Conservation (phyloP, 495 filamentous ascomycete species). For the Penicillium goetzii region DNA sequence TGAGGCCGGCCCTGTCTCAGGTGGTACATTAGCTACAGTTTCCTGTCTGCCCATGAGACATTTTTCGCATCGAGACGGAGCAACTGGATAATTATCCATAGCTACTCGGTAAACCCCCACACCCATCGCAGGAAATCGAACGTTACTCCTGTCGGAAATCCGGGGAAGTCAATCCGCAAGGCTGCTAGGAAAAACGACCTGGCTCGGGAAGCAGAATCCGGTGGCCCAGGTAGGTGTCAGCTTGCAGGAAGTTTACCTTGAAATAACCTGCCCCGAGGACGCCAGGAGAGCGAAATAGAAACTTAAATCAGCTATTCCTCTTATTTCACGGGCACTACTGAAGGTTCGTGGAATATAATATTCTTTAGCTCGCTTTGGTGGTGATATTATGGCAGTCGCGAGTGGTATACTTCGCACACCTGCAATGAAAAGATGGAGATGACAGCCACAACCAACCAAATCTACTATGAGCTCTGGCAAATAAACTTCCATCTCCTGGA, state of each 20-base stretch:
- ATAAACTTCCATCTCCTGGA: not conserved
- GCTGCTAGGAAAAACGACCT: not conserved
- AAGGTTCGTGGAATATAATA: not conserved
- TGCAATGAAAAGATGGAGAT: no score
- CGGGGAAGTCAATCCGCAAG: slow-evolving; percentile 8
- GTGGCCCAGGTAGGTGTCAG: not conserved
- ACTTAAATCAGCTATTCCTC: not conserved
- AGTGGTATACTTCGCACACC: not conserved
- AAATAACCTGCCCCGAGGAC: not conserved
- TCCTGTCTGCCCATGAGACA: not conserved
- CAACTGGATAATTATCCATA: not conserved
- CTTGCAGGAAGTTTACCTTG: not conserved
- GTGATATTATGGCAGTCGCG: not conserved
- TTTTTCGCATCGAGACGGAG: not conserved
- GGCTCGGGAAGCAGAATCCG: slow-evolving; percentile 23
- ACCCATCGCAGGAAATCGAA: not conserved
- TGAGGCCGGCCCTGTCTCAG: not conserved
- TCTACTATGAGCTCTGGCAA: not conserved
- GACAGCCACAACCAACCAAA: not conserved
- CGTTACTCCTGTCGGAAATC: not conserved
- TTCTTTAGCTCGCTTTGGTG: not conserved
- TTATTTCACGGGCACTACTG: not conserved
- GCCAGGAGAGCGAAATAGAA: not conserved
- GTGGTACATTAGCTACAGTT: not conserved
- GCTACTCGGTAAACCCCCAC: not conserved